phyloP scores from a whole-genome alignment of 148 eudicot species.

The Rhododendron kiyosumense region DNA sequence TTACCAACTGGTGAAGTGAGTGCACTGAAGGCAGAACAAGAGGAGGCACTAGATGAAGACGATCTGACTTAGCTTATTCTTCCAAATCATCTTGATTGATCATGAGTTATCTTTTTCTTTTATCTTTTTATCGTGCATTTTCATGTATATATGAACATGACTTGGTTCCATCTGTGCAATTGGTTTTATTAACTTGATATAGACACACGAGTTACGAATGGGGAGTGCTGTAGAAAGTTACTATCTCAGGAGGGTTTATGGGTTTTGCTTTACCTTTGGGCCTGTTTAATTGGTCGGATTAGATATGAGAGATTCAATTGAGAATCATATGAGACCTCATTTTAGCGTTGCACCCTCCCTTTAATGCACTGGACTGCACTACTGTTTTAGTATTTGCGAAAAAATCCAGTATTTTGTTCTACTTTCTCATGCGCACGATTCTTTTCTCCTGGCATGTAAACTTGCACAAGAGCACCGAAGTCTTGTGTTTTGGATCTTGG shows the following conservation, averaged over 20 bases:
- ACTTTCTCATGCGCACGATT: too few relatives aligned
- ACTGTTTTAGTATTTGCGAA: too few relatives aligned
- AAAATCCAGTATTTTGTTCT: too few relatives aligned
- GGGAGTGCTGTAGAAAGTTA: background rate
- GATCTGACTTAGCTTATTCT: slow-evolving; percentile 50
- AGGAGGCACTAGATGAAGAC: slow-evolving; percentile 68
- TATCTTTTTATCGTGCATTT: background rate
- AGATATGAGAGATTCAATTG: background rate
- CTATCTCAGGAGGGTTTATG: background rate
- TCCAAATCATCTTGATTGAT: background rate
- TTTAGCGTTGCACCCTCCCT: background rate
- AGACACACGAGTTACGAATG: background rate
- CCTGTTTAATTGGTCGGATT: background rate
- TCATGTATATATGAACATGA: background rate
- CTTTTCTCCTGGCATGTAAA: too few relatives aligned
- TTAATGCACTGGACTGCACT: background rate
- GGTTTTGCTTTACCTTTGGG: background rate
- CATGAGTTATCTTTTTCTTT: background rate
- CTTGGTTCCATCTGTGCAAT: background rate
- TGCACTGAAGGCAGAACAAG: slow-evolving; percentile 35
- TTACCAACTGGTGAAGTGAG: slow-evolving; percentile 74
- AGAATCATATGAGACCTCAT: background rate
- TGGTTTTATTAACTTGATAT: background rate
- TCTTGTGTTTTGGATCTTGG: too few relatives aligned
- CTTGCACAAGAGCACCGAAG: too few relatives aligned